Evolutionary conservation across 2,329 filamentous ascomycete genomes (phyloP).

Genomic region (Ceratocystis alfenasii): DNA sequence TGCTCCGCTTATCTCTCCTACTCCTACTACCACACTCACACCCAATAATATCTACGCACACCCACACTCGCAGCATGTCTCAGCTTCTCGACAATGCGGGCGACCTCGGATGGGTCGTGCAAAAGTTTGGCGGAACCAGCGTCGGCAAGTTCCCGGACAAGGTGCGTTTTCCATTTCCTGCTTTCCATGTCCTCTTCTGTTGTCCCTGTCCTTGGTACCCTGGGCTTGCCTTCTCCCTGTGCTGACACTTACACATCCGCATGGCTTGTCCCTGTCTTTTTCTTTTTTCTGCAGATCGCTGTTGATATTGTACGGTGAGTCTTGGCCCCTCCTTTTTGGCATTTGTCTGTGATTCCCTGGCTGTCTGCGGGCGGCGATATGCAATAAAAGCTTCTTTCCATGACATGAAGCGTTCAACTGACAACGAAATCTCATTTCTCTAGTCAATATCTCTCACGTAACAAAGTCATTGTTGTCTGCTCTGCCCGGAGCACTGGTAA

Average conservation of each 20-base stretch:
- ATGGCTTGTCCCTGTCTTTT: background rate
- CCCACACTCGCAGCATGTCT: slow-evolving; percentile 12
- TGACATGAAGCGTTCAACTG: background rate
- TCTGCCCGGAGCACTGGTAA: slow-evolving; percentile 89
- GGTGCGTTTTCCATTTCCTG: slow-evolving; percentile 30
- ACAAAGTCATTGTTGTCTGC: slow-evolving; percentile 83
- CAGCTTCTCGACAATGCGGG: slow-evolving; percentile 28
- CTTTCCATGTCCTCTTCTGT: background rate
- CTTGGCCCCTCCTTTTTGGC: background rate
- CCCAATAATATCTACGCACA: background rate
- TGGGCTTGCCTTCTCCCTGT: background rate
- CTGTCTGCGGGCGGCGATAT: no score
- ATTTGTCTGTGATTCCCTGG: background rate
- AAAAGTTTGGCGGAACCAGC: slow-evolving; percentile 92
- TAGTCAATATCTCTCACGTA: slow-evolving; percentile 40
- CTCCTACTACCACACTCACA: background rate
- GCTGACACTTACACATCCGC: background rate
- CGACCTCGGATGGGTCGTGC: slow-evolving; percentile 62
- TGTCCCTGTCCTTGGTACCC: background rate
- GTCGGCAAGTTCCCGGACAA: slow-evolving; percentile 84
- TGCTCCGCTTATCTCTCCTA: no score
- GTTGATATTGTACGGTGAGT: slow-evolving; percentile 35
- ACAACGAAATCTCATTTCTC: slow-evolving; percentile 15
- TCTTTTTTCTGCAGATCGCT: slow-evolving; percentile 30
- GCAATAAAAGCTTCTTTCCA: no score